Conservation (phyloP, 1,284 basidiomycete genomes). For the Ustilago shanxiensis region DNA sequence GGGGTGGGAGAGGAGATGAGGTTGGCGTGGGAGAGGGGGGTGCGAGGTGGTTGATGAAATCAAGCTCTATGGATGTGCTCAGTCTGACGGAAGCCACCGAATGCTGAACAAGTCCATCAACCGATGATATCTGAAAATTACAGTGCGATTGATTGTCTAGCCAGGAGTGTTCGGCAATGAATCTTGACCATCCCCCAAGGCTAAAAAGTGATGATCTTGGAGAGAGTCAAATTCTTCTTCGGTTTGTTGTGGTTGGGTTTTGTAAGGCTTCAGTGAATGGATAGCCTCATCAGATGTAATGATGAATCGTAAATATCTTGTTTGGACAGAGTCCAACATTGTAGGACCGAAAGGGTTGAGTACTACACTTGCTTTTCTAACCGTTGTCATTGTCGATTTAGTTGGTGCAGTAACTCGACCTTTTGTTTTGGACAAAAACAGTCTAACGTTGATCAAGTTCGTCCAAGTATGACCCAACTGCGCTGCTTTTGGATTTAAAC, state of each 20-base stretch:
- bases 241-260: no score
- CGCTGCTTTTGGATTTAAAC: conserved; percentile 36
- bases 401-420: conserved; percentile 12
- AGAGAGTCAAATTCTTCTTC: conserved; percentile 1
- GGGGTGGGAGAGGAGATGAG: conserved; percentile 7
- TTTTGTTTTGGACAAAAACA: conserved; percentile 42
- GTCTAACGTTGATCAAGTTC: conserved; percentile 54
- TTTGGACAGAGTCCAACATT: conserved; percentile 18
- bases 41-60: no score
- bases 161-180: conserved; percentile 2
- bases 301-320: conserved; percentile 30
- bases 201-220: conserved; percentile 18
- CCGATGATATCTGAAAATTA: no score
- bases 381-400: conserved; percentile 9
- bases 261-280: conserved; percentile 18
- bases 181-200: conserved; percentile 14
- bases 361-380: conserved; percentile 36
- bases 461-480: conserved; percentile 61
- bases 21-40: conserved; percentile 9
- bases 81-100: no score
- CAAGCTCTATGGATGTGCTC: no score
- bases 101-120: neutral
- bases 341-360: conserved; percentile 35
- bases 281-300: conserved; percentile 25
- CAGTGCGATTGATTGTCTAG: neutral